These are phyloP conservation scores for Xerocomus brunneocitrinus DNA, from an alignment of 768 basidiomycete species.

Conservation along the genomic window DNA sequence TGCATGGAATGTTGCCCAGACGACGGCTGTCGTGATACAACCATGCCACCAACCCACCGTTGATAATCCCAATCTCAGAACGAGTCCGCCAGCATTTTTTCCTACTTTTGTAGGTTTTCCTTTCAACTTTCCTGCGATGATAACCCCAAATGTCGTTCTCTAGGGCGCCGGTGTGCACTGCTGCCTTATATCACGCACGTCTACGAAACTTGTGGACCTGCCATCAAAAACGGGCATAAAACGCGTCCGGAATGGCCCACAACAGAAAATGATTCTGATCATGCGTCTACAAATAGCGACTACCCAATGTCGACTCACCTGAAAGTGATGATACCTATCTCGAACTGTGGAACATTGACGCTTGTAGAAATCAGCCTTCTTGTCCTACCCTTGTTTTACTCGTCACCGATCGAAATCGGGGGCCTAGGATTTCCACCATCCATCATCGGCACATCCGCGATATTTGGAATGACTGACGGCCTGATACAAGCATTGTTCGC, in stretches of 20 bases:
- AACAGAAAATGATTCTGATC: neutral
- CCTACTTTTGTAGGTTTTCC: too few relatives aligned
- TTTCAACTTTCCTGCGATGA: too few relatives aligned
- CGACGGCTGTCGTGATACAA: too few relatives aligned
- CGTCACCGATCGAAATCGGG: constrained; percentile 39
- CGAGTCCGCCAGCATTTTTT: too few relatives aligned
- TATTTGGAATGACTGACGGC: constrained; percentile 37
- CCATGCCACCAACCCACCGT: too few relatives aligned
- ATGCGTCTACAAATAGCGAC: neutral
- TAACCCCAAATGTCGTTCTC: too few relatives aligned
- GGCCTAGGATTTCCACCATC: constrained; percentile 40
- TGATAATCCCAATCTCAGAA: too few relatives aligned
- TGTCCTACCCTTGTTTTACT: constrained; percentile 44
- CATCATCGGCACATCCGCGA: constrained; percentile 37
- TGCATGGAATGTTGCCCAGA: too few relatives aligned
- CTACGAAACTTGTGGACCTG: neutral
- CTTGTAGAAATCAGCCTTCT: constrained; percentile 38
- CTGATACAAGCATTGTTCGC: constrained; percentile 39
- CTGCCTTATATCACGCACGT: too few relatives aligned
- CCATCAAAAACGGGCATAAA: constrained; percentile 8
- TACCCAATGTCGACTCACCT: constrained; percentile 32
- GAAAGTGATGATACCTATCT: constrained; percentile 36
- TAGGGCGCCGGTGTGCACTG: too few relatives aligned
- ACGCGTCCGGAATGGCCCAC: neutral
- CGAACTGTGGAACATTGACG: constrained; percentile 38